Base-by-base conservation (phyloP, 805 yeast species). In the Wickerhamiella vanderwaltii region DNA sequence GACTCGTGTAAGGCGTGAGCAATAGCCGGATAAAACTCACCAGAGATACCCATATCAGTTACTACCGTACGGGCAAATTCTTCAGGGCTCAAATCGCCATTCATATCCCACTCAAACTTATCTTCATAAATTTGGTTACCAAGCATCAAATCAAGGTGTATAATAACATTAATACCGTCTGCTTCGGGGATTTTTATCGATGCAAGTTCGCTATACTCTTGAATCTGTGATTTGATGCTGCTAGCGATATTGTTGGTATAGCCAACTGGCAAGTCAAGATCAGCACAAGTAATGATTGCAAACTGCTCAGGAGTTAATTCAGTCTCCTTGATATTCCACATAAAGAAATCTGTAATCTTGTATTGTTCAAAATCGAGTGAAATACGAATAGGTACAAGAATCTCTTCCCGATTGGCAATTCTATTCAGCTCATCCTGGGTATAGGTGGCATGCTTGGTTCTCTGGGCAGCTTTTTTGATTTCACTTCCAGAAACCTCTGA, bases 91-190 rank as follows among this genome's bases (percentile, higher is more conserved):
- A 81, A 55, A 5, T 64, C 64, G 7, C 49, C 39, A 9, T 60
- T 58, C 32, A 91, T 65, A 55, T 91, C 93, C 97, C 97, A 88
- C 61, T 91, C 97, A 49, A 91, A 79, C 57, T 81, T 80, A 60
- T 91, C 98, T 51, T 86, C 94, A 53, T 77, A 86, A 31, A 87
- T 69, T 51, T 77, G 78, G 56, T 82, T 82, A 49, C 86, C 85
- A 47, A 91, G 64, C 55, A 80, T 84, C 37, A 91, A 82, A 12
- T 88, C 77, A 29, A 91, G 61, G 48, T 85, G 82, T 26, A 91
- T 71, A 3, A 91, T 71, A 1, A 82, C 94, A 53, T 82, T 91
- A 22, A 78, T 62, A 41, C 73, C 77, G 33, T 69, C 68, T 44
- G 77, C 83, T 29, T 62, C 64, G 13, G 94, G 88, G 20, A 85